Percentiles rank a stretch among this genome's conserved stretches.
Conservation (phyloP, 805 yeast genomes). For the Monosporozyma yasuniensis region DNA sequence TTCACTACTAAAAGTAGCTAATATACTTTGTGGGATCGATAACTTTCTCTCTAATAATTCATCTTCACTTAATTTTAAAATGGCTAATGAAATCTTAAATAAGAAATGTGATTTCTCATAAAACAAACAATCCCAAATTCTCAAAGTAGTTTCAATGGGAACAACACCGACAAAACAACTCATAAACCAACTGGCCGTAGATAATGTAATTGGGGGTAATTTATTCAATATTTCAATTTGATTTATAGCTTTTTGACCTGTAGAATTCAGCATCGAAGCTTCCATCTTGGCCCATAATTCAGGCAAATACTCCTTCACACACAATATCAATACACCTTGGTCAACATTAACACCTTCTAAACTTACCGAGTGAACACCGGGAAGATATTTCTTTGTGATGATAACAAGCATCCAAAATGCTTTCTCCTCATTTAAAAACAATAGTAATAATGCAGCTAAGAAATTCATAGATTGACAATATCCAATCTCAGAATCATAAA, state of each 20-base stretch:
- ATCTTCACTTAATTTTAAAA: conserved; percentile 67
- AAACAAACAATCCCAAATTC: conserved; percentile 93
- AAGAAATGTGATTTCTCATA: conserved; percentile 84
- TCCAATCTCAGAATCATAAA: conserved; percentile 81
- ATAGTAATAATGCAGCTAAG: conserved; percentile 73
- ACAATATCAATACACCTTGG: conserved; percentile 86
- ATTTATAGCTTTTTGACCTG: conserved; percentile 3
- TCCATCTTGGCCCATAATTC: conserved; percentile 58
- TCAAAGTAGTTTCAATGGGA: conserved; percentile 77
- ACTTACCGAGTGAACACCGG: conserved; percentile 82
- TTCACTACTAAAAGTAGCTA: conserved; percentile 2
- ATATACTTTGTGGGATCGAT: neutral
- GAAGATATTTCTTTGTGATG: conserved; percentile 72
- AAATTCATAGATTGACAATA: conserved; percentile 94
- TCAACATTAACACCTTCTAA: conserved; percentile 92
- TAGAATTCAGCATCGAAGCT: conserved; percentile 11
- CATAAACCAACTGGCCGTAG: conserved; percentile 98
- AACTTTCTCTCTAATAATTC: conserved; percentile 33
- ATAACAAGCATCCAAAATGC: conserved; percentile 96
- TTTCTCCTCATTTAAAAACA: conserved; percentile 82
- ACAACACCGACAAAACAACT: conserved; percentile 81
- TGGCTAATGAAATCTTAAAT: conserved; percentile 71
- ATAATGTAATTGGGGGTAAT: conserved; percentile 82
- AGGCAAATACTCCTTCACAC: conserved; percentile 76
- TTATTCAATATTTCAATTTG: conserved; percentile 48